Evolutionary conservation across 176 grass and related monocot genomes (phyloP).

Genomic region (Ananas comosus): DNA sequence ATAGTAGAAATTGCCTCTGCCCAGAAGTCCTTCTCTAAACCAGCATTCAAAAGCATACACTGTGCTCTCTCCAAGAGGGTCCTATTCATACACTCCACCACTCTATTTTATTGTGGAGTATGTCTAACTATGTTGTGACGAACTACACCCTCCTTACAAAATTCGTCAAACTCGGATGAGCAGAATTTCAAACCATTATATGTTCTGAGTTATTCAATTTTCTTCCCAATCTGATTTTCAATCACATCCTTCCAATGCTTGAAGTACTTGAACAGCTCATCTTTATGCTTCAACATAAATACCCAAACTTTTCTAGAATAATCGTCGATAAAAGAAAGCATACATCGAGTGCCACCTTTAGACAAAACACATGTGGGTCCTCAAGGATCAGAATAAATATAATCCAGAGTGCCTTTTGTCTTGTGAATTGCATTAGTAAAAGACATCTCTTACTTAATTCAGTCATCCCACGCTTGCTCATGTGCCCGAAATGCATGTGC

Average conservation of each 20-base stretch:
- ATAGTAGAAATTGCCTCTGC: background rate
- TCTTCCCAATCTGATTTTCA: background rate
- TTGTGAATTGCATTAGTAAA: background rate
- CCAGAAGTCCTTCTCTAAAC: conserved; percentile 3
- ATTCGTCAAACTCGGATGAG: background rate
- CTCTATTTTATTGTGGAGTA: background rate
- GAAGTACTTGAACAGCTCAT: background rate
- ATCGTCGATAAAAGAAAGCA: background rate
- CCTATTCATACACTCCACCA: conserved; percentile 16
- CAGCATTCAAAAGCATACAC: conserved; percentile 12
- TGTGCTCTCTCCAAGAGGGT: conserved; percentile 10
- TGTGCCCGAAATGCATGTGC: background rate
- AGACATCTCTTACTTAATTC: background rate
- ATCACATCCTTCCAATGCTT: background rate
- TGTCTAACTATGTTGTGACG: background rate
- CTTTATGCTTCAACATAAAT: background rate
- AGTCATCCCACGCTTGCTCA: background rate
- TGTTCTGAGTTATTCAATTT: background rate
- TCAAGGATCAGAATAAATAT: background rate
- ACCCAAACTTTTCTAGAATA: background rate
- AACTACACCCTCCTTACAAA: background rate
- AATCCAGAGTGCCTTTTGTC: background rate
- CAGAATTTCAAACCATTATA: background rate
- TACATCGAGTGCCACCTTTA: background rate
- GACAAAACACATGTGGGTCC: background rate